Base-by-base conservation (phyloP, 2,329 filamentous ascomycete species). In the Cladorrhinum sp. region DNA sequence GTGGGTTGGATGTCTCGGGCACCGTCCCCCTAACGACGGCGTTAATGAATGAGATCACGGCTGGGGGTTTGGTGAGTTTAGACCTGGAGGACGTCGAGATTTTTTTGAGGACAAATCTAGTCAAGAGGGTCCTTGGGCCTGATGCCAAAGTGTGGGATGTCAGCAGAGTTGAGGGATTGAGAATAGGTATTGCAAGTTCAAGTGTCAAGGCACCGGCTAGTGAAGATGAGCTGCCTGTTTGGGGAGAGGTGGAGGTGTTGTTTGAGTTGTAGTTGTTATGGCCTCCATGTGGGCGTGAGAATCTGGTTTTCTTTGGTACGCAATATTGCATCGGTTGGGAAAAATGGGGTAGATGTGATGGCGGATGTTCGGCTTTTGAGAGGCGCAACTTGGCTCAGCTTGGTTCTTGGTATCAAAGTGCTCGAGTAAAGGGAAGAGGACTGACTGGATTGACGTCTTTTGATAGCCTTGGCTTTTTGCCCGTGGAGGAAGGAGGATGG, bases 1-100 rank as follows among this genome's bases (percentile, higher is more conserved):
- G 70, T 23, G 73, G 68, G 46, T 71, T 69, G 26, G 74, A 74
- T 55, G 74, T 82, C 16, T 77, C 80, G 1, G 80, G 82, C 1
- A 80, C 81, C 0, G 71, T 83, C 12, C 83, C 83, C 0, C 67
- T 86, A 63, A 85, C 83, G 1, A 75, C 76, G 6, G 75, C 77
- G 2, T 68, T 86, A 57, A 72, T 81, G 63, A 73, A 75, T 52
- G 74, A 77, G 68, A 72, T 82, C 3, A 70, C 8, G 2, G 26
- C 12, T 7, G 65, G 64, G 0, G 56, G 62, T 33, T 55, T 69
- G 18, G 61, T 23, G 20, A 66, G 65, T 23, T 28, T 69, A 21
- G 57, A 63, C 14, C 62, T 58, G 2, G 20, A 16, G 10, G 58
- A 69, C 12, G 67, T 67, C 4, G 61, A 64, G 49, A 55, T 23